Evolutionary conservation across 345 rosid species (phyloP), one percentile per base, ranked within the genome.

Genomic region (Salix dunnii): DNA sequence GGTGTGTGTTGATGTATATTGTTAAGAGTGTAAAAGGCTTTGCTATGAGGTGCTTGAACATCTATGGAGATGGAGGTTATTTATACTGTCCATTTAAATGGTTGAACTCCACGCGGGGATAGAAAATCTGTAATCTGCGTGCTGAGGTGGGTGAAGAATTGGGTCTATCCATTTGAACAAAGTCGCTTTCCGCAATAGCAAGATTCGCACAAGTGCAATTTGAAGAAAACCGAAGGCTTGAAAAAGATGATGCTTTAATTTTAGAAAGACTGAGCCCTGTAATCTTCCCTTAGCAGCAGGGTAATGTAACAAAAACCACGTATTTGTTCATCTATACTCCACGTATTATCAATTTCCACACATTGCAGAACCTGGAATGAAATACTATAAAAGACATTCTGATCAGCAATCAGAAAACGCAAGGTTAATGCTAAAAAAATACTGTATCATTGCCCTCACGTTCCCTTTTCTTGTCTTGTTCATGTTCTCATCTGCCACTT

Each of bases 121-220:
- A 66, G 30, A 70, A 27, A 2, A 23, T 46, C 36, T 33, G 5
- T 33, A 5, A 79, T 78, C 75, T 65, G 67, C n/a, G 2, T 18
- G 60, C 13, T 60, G 68, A 58, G 70, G 75, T 68, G 83, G 82
- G 68, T 66, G 72, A 48, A 63, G 71, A 65, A 66, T 72, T 64
- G 78, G 69, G 58, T 81, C 79, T 79, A 74, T 86, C 86, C 82
- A 72, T 16, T 67, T 61, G 73, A 46, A 23, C 9, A 21, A 21
- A 8, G 58, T 43, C 71, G 43, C 68, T 68, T 36, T 33, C 33
- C 14, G 30, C 63, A 6, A 31, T 38, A 28, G 46, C 30, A 36
- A 85, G 82, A 80, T 80, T 80, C 88, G 78, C 65, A 64, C 23
- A 11, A 70, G 79, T 67, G 42, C 58, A 25, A 51, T 78, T 70